Evolutionary conservation across 805 yeast species (phyloP).

Genomic region (Kuraishia piskuri): DNA sequence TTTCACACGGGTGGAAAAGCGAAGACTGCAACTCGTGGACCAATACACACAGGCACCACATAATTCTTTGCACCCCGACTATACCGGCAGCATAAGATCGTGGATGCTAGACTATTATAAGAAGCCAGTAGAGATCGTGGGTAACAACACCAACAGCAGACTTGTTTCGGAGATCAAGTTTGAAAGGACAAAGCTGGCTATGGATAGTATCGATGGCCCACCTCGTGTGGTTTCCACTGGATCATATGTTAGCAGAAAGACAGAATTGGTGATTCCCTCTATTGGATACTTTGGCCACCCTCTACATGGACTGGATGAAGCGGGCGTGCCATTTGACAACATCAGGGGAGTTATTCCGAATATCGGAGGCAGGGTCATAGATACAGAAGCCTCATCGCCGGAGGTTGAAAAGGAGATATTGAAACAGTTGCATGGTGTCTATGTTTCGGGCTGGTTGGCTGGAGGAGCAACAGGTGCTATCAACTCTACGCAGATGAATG

Average conservation of each 20-base stretch:
- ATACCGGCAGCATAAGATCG: conserved; percentile 13
- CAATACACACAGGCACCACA: conserved; percentile 28
- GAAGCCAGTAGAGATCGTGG: conserved; percentile 48
- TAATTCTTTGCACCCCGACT: background rate
- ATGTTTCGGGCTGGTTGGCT: conserved; percentile 87
- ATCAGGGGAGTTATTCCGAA: conserved; percentile 37
- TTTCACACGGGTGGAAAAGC: conserved; percentile 48
- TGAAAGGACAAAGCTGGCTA: conserved; percentile 33
- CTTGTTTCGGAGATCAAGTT: conserved; percentile 40
- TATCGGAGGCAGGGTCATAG: conserved; percentile 33
- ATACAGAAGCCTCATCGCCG: conserved; percentile 5
- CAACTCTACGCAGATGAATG: conserved; percentile 81
- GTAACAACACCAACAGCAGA: conserved; percentile 22
- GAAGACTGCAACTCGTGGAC: conserved; percentile 56
- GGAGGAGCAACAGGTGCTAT: conserved; percentile 86
- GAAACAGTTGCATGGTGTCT: conserved; percentile 36
- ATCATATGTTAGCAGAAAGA: conserved; percentile 22
- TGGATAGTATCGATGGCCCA: conserved; percentile 27
- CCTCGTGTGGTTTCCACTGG: conserved; percentile 28
- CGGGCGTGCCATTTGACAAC: conserved; percentile 39
- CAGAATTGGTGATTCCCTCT: conserved; percentile 69
- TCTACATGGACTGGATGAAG: conserved; percentile 45
- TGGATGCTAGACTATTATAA: conserved; percentile 71
- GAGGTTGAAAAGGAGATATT: conserved; percentile 9
- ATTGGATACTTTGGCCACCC: conserved; percentile 77